These are phyloP conservation scores for Claviceps humidiphila DNA, from an alignment of 2,329 filamentous ascomycete genomes.

Conservation along the genomic window DNA sequence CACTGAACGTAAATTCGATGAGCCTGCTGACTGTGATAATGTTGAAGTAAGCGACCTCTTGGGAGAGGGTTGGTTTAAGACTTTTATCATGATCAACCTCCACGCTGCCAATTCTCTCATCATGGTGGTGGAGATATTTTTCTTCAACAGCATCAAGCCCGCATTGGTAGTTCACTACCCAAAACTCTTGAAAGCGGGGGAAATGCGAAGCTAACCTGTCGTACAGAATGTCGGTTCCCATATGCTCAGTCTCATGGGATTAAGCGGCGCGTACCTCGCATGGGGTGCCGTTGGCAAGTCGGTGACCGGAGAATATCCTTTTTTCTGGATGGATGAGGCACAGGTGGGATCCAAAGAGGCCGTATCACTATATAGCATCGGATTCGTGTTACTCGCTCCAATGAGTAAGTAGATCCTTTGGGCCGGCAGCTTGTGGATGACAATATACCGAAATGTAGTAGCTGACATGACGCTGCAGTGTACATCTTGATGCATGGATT, in stretches of 20 bases:
- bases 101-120: slow-evolving; percentile 30
- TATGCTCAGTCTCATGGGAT: slow-evolving; percentile 25
- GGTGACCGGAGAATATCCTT: slow-evolving; percentile 31
- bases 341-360: slow-evolving; percentile 30
- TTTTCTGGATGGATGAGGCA: slow-evolving; percentile 37
- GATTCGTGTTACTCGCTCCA: slow-evolving; percentile 30
- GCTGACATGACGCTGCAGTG: slow-evolving; percentile 21
- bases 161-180: slow-evolving; percentile 26
- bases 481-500: slow-evolving; percentile 37
- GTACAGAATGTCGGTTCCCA: slow-evolving; percentile 31
- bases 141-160: slow-evolving; percentile 40
- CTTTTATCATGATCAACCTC: slow-evolving; percentile 33
- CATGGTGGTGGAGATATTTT: slow-evolving; percentile 31
- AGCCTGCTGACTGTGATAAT: slow-evolving; percentile 9
- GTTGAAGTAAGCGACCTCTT: slow-evolving; percentile 32
- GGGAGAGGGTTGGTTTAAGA: slow-evolving; percentile 32
- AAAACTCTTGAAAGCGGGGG: background rate
- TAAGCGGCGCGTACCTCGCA: slow-evolving; percentile 31
- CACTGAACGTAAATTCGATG: no score
- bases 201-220: slow-evolving; percentile 6
- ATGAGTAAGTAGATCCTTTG: slow-evolving; percentile 26
- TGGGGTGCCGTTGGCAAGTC: slow-evolving; percentile 36
- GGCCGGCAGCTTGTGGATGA: background rate
- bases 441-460: background rate
- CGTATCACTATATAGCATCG: slow-evolving; percentile 29